Evolutionary conservation across 768 basidiomycete genomes (phyloP).

Genomic region (Cytidiella melzeri): DNA sequence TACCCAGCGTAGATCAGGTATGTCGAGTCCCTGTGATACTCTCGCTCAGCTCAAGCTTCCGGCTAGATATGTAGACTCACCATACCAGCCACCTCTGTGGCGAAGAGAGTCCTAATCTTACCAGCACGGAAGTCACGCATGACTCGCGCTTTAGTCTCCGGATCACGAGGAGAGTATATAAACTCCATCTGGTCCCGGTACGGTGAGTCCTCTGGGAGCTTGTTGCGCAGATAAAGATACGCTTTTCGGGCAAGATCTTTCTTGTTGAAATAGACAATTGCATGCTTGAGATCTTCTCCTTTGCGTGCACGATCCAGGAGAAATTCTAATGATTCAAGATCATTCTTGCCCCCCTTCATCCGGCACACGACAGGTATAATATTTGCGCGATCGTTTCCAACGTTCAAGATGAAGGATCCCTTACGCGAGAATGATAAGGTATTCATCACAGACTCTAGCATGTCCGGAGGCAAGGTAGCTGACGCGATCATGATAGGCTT

Average conservation of each 20-base stretch:
- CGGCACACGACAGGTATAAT: background rate
- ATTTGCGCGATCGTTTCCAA: slow-evolving; percentile 7
- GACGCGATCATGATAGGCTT: slow-evolving; percentile 29
- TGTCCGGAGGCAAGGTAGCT: slow-evolving; percentile 28
- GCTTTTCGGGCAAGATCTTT: background rate
- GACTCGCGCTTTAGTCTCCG: background rate
- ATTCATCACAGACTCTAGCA: slow-evolving; percentile 10
- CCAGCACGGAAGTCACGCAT: slow-evolving; percentile 2
- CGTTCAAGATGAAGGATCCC: background rate
- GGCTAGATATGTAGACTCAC: background rate
- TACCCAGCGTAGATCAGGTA: slow-evolving; percentile 1
- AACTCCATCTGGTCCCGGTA: slow-evolving; percentile 1
- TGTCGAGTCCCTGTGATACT: slow-evolving; percentile 2
- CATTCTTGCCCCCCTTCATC: background rate
- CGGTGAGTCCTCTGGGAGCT: slow-evolving; percentile 1
- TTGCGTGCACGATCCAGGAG: background rate
- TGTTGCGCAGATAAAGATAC: background rate
- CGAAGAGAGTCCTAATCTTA: slow-evolving; percentile 2
- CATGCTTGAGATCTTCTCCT: background rate
- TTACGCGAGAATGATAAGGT: background rate
- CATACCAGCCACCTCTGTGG: slow-evolving; percentile 7
- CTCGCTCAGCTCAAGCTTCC: too few relatives aligned
- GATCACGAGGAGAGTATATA: background rate
- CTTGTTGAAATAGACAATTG: slow-evolving; percentile 2
- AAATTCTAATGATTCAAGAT: background rate